Evolutionary conservation across 108 stramenopile genomes (phyloP).

Genomic region (Nannochloropsis gaditana): DNA sequence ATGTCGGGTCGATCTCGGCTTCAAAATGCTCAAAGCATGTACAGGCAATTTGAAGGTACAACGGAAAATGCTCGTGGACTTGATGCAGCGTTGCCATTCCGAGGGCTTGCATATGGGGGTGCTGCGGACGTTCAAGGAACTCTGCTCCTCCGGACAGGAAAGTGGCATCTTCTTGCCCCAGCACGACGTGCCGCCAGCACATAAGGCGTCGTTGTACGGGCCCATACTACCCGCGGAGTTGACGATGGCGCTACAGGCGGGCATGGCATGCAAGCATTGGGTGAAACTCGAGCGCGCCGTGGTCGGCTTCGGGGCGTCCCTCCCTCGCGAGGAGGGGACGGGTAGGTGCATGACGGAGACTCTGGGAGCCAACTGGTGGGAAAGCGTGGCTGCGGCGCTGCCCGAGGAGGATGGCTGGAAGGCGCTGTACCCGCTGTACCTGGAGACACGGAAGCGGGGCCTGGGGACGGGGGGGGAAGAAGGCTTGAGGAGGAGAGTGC

Average conservation of each 20-base stretch:
- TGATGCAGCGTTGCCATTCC: conserved; percentile 2
- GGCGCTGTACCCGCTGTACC: neutral
- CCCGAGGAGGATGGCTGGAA: neutral
- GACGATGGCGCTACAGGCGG: neutral
- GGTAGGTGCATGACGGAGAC: neutral
- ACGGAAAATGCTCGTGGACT: neutral
- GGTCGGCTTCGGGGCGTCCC: neutral
- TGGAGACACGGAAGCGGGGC: neutral
- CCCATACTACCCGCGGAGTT: neutral
- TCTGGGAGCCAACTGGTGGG: neutral
- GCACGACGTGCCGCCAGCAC: too few species aligned
- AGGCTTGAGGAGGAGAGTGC: neutral
- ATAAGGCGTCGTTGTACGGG: neutral
- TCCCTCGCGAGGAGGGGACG: neutral
- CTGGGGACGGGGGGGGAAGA: neutral
- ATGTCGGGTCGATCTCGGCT: neutral
- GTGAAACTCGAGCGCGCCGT: neutral
- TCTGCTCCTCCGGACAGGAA: neutral
- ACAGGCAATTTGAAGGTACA: conserved; percentile 1
- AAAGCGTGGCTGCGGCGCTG: neutral
- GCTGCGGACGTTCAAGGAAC: neutral
- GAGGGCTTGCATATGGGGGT: neutral
- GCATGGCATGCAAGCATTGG: neutral
- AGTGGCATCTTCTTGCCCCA: too few species aligned
- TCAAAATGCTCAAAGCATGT: neutral